Evolutionary conservation across 768 basidiomycete genomes (phyloP).

Genomic region (Serpula lacrymans): DNA sequence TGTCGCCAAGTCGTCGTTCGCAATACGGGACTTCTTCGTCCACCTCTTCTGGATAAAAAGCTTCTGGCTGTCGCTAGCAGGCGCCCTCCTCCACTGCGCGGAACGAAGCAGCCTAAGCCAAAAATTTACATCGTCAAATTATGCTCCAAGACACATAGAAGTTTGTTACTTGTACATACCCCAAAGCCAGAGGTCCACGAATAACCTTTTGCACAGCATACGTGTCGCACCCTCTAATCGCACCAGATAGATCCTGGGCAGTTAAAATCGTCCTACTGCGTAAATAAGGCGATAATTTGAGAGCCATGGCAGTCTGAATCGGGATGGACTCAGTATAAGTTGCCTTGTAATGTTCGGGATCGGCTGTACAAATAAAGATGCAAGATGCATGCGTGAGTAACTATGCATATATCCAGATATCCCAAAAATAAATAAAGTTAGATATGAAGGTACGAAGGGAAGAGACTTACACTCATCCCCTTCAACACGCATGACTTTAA

Average conservation of each 20-base stretch:
- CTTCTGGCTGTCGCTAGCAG: conserved; percentile 63
- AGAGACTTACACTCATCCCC: conserved; percentile 31
- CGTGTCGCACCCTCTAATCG: conserved; percentile 67
- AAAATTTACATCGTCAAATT: neutral
- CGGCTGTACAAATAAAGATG: conserved; percentile 17
- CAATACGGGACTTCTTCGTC: conserved; percentile 26
- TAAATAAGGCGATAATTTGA: conserved; percentile 53
- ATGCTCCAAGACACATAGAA: too few relatives aligned
- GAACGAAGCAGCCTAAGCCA: conserved; percentile 51
- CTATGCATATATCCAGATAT: conserved; percentile 1
- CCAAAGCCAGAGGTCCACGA: conserved; percentile 41
- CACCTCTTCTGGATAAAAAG: conserved; percentile 52
- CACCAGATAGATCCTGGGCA: conserved; percentile 53
- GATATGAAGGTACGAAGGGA: neutral
- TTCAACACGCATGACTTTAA: conserved; percentile 53
- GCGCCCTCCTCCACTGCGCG: conserved; percentile 62
- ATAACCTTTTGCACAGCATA: conserved; percentile 58
- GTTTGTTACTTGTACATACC: conserved; percentile 41
- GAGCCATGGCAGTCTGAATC: conserved; percentile 36
- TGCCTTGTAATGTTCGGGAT: conserved; percentile 41
- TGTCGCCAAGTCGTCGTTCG: conserved; percentile 15
- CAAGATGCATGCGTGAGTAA: neutral
- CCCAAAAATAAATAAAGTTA: neutral
- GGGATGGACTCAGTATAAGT: conserved; percentile 53
- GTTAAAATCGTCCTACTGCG: conserved; percentile 50